Evolutionary conservation across 78 protist genomes (phyloP), one percentile per base, ranked within the genome.

Genomic region (Cavenderia fasciculata): DNA sequence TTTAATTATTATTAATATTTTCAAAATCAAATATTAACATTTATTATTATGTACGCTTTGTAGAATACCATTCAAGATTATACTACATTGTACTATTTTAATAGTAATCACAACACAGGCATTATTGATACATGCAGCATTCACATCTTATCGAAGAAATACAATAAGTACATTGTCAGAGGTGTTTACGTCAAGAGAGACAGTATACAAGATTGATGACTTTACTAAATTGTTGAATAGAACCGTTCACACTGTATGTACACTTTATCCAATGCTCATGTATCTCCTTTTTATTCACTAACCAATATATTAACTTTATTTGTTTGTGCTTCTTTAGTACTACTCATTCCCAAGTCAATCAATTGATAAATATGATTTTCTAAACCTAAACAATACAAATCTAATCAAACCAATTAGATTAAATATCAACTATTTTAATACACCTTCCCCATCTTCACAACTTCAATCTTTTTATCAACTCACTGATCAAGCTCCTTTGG

Each of bases 11-110:
- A 56, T 56, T 5, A 56, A 56, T 10, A 56, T 56, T 5, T 56
- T 56, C n/a, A n/a, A 19, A 21, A 5, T 19, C 21, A 21, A 5
- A 56, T 19, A 56, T 56, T 56, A 14, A 56, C 21, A 56, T 56
- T 21, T n/a, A 21, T 56, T 19, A 56, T 21, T 56, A 56, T 56
- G 11, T 56, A n/a, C n/a, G n/a, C n/a, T 19, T 5, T 56, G 21
- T 56, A 56, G 62, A 56, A 21, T 56, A 21, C 62, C 62, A 56
- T 56, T 56, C 21, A 56, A 56, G 21, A 56, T 56, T 14, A 56
- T 56, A 21, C 21, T 56, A 19, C 62, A 56, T 19, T 19, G 11
- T 19, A 19, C 21, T 19, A 21, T 14, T n/a, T 14, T 56, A 19
- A 19, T 56, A 5, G n/a, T 56, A 56, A 19, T 56, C 10, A 56